phyloP scores from a whole-genome alignment of 257 asterid species.

The Nicotiana obtusifolia region DNA sequence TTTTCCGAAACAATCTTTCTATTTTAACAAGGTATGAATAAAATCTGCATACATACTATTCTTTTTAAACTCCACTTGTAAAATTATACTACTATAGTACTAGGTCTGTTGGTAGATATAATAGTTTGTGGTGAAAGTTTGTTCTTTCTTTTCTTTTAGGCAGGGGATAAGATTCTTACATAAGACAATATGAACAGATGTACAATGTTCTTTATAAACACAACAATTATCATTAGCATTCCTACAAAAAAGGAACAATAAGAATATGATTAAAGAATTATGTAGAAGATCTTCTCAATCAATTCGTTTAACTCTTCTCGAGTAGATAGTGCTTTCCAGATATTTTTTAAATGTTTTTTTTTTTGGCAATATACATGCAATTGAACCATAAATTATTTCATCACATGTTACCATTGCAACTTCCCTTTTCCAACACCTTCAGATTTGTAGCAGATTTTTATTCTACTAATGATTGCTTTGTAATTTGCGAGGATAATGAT shows the following conservation, averaged over 20 bases:
- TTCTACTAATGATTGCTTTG: not conserved
- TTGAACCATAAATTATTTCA: not conserved
- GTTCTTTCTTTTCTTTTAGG: not conserved
- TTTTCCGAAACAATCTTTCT: too few species aligned
- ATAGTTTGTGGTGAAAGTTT: too few species aligned
- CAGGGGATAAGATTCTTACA: not conserved
- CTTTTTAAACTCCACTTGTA: too few species aligned
- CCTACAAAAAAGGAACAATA: not conserved
- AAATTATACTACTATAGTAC: too few species aligned
- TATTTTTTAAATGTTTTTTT: not conserved
- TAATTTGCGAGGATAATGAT: not conserved
- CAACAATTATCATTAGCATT: not conserved
- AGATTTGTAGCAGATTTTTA: not conserved
- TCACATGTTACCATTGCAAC: not conserved
- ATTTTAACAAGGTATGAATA: too few species aligned
- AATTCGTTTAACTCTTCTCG: not conserved
- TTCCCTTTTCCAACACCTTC: not conserved
- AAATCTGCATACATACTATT: too few species aligned
- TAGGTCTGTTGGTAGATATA: too few species aligned
- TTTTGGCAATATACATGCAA: not conserved
- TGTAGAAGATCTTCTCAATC: not conserved
- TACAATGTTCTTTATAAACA: not conserved
- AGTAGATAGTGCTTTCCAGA: not conserved
- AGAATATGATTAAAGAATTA: not conserved
- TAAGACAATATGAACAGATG: constrained; percentile 6